phyloP scores from a whole-genome alignment of 1,284 basidiomycete genomes.

The Cystobasidium slooffiae region DNA sequence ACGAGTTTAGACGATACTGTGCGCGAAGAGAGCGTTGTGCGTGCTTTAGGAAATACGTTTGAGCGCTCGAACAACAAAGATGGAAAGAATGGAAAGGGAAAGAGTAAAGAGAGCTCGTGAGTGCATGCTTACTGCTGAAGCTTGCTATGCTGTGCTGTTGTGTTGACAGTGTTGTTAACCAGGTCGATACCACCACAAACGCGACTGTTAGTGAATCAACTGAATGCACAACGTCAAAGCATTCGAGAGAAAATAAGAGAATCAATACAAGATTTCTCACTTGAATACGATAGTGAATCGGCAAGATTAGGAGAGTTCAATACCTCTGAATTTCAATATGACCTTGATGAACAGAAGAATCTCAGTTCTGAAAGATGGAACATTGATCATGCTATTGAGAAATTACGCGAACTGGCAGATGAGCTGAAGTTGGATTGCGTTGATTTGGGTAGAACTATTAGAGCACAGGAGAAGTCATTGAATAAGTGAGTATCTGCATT shows the following conservation, averaged over 20 bases:
- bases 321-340: conserved; percentile 12
- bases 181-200: not conserved
- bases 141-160: not conserved
- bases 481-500: conserved; percentile 7
- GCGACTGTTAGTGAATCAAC: conserved; percentile 4
- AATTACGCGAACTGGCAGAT: not conserved
- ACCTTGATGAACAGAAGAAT: conserved; percentile 26
- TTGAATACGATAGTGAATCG: conserved; percentile 27
- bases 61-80: conserved; percentile 2
- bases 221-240: conserved; percentile 27
- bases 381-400: conserved; percentile 20
- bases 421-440: conserved; percentile 25
- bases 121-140: not conserved
- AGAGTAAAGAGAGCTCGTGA: not conserved
- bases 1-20: conserved; percentile 40
- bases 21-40: conserved; percentile 15
- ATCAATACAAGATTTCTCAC: conserved; percentile 12
- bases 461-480: conserved; percentile 26
- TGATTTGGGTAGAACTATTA: conserved; percentile 24
- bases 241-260: conserved; percentile 14
- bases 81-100: conserved; percentile 20
- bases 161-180: not conserved
- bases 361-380: conserved; percentile 20
- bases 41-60: conserved; percentile 1
- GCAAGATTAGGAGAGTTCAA: conserved; percentile 14